Percentiles rank a stretch among this genome's conserved stretches.
Conservation (phyloP, 768 basidiomycete genomes). For the Lyophyllum semitale region DNA sequence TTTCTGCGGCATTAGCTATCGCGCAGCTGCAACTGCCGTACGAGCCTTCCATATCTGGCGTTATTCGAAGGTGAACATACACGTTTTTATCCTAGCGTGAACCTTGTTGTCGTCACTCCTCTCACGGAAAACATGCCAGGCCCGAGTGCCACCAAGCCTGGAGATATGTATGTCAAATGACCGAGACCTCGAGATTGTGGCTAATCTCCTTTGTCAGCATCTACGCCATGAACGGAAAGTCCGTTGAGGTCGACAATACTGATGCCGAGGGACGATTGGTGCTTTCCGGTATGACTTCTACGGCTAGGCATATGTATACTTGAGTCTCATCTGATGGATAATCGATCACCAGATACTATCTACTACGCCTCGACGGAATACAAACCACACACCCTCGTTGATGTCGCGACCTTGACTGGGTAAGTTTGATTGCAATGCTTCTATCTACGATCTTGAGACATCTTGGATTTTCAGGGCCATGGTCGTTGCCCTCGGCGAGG, state of each 20-base stretch:
- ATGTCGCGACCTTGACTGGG: conserved; percentile 89
- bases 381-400: conserved; percentile 81
- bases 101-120: conserved; percentile 72
- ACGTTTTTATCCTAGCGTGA: conserved; percentile 49
- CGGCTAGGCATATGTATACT: neutral
- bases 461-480: conserved; percentile 53
- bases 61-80: neutral
- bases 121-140: conserved; percentile 89
- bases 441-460: neutral
- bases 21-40: conserved; percentile 83
- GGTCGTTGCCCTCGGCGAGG: conserved; percentile 71
- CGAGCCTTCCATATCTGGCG: conserved; percentile 25
- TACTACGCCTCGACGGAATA: conserved; percentile 78
- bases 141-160: conserved; percentile 73
- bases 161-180: conserved; percentile 64
- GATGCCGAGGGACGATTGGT: conserved; percentile 83
- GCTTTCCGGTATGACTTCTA: conserved; percentile 56
- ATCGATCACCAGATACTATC: conserved; percentile 60
- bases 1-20: conserved; percentile 72
- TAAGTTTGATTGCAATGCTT: conserved; percentile 25
- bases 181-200: neutral
- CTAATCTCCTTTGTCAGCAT: conserved; percentile 40
- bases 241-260: conserved; percentile 85
- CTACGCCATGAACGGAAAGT: conserved; percentile 88
- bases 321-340: neutral